Evolutionary conservation across 2,329 filamentous ascomycete species (phyloP), one percentile per base, ranked within the genome.

Genomic region (Fonsecaea erecta): DNA sequence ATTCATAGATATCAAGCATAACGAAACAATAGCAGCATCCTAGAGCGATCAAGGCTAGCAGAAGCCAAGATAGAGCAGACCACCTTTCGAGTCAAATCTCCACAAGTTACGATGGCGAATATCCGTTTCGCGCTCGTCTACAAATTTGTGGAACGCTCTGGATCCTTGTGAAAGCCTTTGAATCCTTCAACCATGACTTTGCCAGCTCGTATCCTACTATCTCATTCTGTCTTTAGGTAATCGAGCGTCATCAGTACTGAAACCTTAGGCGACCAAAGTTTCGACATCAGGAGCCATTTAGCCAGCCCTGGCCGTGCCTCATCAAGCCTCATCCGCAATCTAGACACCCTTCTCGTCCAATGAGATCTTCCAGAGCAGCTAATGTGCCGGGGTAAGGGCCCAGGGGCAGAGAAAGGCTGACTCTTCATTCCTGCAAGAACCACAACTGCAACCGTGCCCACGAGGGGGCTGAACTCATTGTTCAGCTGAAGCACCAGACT

Each of bases 401-500:
- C 24, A 51, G 46, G 43, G 56, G 28, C 40, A 34, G 43, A n/a
- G n/a, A n/a, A 9, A 30, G 28, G 57, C 46, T 24, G 46, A 60
- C 46, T 32, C 6, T 18, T 34, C 26, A 34, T 26, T 32, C 37
- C 37, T 46, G 11, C 32, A 24, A 37, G 18, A 35, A 28, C 24
- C 8, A 34, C n/a, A 46, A 21, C 40, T 26, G n/a, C n/a, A 46
- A 21, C 40, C 37, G n/a, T 60, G 43, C 16, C 30, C 28, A 21
- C 34, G n/a, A 43, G 40, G 46, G 34, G 57, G 30, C 26, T 26
- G 16, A 37, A 52, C 24, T 21, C n/a, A 9, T 37, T 51, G 28
- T 37, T 55, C 43, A 60, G 57, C 57, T 60, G 57, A 52, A 14
- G 57, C 55, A 26, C 12, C 21, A 37, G 21, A 24, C 2, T 52